These are phyloP conservation scores for Neoboletus subvelutipes DNA, from an alignment of 768 basidiomycete species.

Conservation along the genomic window DNA sequence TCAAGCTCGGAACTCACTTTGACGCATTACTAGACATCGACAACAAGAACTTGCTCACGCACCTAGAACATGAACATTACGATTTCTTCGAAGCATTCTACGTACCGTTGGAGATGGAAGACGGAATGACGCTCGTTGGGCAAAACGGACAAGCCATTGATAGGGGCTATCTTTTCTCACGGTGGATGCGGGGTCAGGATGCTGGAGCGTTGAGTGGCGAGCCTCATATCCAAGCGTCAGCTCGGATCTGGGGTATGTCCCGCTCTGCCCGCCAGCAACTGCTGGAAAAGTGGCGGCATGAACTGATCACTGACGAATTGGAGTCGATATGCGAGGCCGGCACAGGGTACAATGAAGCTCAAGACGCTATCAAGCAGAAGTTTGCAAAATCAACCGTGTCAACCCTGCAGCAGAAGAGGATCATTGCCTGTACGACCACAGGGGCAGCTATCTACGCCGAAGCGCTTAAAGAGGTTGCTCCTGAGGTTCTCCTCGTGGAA, in stretches of 20 bases:
- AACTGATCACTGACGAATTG: slow-evolving; percentile 33
- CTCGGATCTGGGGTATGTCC: slow-evolving; percentile 41
- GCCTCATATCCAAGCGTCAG: slow-evolving; percentile 25
- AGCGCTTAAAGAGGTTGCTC: slow-evolving; percentile 29
- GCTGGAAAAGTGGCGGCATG: slow-evolving; percentile 35
- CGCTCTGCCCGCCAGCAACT: slow-evolving; percentile 27
- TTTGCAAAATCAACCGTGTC: slow-evolving; percentile 33
- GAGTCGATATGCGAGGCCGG: slow-evolving; percentile 30
- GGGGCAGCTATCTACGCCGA: slow-evolving; percentile 60
- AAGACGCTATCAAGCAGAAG: slow-evolving; percentile 34
- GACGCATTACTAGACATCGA: slow-evolving; percentile 16
- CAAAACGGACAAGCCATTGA: slow-evolving; percentile 38
- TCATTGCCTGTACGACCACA: slow-evolving; percentile 70
- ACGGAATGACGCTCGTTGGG: slow-evolving; percentile 49
- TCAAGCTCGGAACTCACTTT: slow-evolving; percentile 20
- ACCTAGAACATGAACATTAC: slow-evolving; percentile 46
- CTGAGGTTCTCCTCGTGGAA: slow-evolving; percentile 60
- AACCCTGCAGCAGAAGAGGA: slow-evolving; percentile 44
- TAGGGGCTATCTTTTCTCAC: slow-evolving; percentile 43
- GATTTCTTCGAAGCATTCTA: slow-evolving; percentile 45
- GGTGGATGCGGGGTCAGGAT: slow-evolving; percentile 44
- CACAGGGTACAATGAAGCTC: slow-evolving; percentile 37
- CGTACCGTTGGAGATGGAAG: slow-evolving; percentile 34
- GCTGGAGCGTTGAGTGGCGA: slow-evolving; percentile 42
- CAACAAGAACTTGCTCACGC: slow-evolving; percentile 35